Conservation (phyloP, 148 eudicot species). For the Cornus florida region DNA sequence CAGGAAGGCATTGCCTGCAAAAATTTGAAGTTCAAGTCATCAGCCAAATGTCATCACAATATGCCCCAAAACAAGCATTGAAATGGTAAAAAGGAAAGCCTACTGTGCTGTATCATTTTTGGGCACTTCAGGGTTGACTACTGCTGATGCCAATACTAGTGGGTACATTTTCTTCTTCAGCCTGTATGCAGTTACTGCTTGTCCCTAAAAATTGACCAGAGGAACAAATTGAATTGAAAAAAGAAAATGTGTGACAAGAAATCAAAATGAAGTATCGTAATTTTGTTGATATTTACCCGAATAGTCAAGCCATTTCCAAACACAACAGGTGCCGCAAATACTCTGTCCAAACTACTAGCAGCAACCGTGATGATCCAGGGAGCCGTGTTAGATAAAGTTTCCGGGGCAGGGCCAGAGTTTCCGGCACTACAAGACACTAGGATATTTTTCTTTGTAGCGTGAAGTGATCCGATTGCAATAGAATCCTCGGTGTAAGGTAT, state of each 20-base stretch:
- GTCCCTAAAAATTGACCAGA: slow-evolving; percentile 46
- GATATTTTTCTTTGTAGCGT: slow-evolving; percentile 57
- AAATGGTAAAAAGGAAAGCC: not conserved
- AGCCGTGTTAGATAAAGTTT: slow-evolving; percentile 58
- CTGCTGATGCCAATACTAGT: slow-evolving; percentile 67
- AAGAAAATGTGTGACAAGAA: too few relatives aligned
- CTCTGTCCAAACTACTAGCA: slow-evolving; percentile 79
- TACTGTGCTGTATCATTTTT: slow-evolving; percentile 51
- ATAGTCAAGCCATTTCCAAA: slow-evolving; percentile 62
- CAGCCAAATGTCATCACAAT: too few relatives aligned
- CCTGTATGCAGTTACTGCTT: slow-evolving; percentile 56
- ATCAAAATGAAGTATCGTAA: too few relatives aligned
- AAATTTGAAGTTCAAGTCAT: not conserved
- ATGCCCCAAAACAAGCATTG: not conserved
- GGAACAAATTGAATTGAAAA: not conserved
- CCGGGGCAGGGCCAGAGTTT: slow-evolving; percentile 53
- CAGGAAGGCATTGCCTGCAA: slow-evolving; percentile 77
- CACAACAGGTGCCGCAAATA: slow-evolving; percentile 49
- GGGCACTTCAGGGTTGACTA: slow-evolving; percentile 44
- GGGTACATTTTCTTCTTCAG: slow-evolving; percentile 59
- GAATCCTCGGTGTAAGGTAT: slow-evolving; percentile 36
- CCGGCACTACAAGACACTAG: slow-evolving; percentile 82
- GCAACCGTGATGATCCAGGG: slow-evolving; percentile 92
- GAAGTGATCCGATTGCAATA: slow-evolving; percentile 75
- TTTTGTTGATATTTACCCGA: slow-evolving; percentile 35